Percentiles rank a stretch among this genome's conserved stretches.
These are phyloP conservation scores for Fusarium pseudocircinatum DNA, from an alignment of 2,329 filamentous ascomycete genomes.

Conservation along the genomic window DNA sequence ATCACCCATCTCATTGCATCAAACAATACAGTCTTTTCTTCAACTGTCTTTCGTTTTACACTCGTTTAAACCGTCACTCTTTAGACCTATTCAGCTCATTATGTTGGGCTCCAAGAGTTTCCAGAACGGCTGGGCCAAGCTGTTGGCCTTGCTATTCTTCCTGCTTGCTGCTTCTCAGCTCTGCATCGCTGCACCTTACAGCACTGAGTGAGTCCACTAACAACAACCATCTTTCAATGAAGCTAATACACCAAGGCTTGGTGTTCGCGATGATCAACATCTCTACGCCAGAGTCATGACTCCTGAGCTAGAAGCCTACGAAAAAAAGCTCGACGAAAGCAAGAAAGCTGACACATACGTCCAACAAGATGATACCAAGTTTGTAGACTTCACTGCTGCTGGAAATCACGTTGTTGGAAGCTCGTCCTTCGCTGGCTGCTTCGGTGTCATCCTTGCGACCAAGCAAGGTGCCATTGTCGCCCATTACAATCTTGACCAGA, in stretches of 20 bases:
- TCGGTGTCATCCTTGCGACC: not conserved
- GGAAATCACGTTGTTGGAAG: not conserved
- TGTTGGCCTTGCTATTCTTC: not conserved
- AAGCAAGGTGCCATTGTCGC: conserved; percentile 1
- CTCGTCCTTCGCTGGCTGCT: not conserved
- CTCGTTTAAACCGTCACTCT: not conserved
- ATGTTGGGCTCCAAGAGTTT: not conserved
- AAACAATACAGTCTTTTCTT: not conserved
- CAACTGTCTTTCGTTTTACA: not conserved
- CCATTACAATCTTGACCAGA: not conserved
- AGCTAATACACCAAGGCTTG: not conserved
- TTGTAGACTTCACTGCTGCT: not conserved
- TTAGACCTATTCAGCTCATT: not conserved
- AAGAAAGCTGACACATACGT: not conserved
- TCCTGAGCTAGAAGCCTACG: not conserved
- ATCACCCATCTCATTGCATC: not conserved
- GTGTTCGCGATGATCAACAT: not conserved
- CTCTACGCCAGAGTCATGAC: not conserved
- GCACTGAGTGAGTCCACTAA: not conserved
- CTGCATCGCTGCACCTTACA: not conserved
- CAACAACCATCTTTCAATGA: fast-evolving
- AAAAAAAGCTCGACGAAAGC: not conserved
- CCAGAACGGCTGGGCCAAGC: not conserved
- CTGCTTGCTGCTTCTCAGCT: not conserved
- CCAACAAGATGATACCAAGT: not conserved